phyloP scores from a whole-genome alignment of 2,329 filamentous ascomycete species.

The Davidsoniella virescens region DNA sequence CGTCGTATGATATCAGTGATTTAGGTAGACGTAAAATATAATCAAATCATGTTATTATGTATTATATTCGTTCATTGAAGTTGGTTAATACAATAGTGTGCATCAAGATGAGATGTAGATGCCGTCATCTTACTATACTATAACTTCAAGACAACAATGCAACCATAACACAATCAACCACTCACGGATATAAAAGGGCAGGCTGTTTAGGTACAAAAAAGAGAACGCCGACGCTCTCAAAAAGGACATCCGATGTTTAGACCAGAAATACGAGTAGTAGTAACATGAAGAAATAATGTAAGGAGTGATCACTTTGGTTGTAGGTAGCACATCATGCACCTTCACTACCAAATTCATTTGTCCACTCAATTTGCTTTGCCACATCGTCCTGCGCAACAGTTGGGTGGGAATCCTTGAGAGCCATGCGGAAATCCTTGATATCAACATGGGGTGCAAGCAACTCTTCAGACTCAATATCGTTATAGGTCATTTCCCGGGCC shows the following conservation, averaged over 20 bases:
- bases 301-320: background rate
- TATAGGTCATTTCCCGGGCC: conserved; percentile 87
- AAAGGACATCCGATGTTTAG: background rate
- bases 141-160: too few relatives aligned
- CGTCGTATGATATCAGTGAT: too few relatives aligned
- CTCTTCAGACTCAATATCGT: conserved; percentile 66
- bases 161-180: background rate
- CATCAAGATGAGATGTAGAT: too few relatives aligned
- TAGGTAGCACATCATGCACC: conserved; percentile 33
- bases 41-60: too few relatives aligned
- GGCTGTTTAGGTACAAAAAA: background rate
- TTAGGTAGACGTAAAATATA: too few relatives aligned
- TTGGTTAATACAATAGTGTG: too few relatives aligned
- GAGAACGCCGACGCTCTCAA: too few relatives aligned
- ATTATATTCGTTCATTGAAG: too few relatives aligned
- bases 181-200: background rate
- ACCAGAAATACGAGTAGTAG: background rate
- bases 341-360: conserved; percentile 87
- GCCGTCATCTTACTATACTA: too few relatives aligned
- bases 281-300: background rate
- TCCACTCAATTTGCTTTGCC: conserved; percentile 77
- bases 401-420: conserved; percentile 72
- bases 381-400: conserved; percentile 84
- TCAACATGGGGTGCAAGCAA: conserved; percentile 74
- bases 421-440: conserved; percentile 85